Evolutionary conservation across 257 asterid genomes (phyloP).

Genomic region (Dorcoceras hygrometricum): DNA sequence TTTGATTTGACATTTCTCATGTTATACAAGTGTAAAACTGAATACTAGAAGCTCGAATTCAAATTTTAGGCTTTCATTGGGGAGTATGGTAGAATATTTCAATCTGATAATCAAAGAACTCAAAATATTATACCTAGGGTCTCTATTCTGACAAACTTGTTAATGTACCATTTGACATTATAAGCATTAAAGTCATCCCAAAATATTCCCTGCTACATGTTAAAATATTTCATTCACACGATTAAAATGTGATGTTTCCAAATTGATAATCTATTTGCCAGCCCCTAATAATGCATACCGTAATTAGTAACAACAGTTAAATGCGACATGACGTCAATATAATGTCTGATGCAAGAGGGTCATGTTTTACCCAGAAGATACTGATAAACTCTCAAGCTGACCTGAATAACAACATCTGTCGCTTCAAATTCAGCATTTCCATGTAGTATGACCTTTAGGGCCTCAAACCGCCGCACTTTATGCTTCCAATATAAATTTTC

Average conservation of each 20-base stretch:
- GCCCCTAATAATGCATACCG: slow-evolving; percentile 10
- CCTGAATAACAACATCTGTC: slow-evolving; percentile 70
- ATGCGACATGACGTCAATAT: slow-evolving; percentile 15
- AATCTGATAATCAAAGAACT: not conserved
- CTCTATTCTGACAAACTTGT: no score
- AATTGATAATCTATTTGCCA: slow-evolving; percentile 13
- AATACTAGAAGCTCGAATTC: not conserved
- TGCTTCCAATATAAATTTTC: slow-evolving; percentile 93
- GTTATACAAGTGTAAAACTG: not conserved
- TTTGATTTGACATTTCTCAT: no score
- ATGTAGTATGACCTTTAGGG: slow-evolving; percentile 68
- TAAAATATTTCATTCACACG: slow-evolving; percentile 24
- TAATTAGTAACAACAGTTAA: slow-evolving; percentile 5
- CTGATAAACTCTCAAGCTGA: slow-evolving; percentile 29
- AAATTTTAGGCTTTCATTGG: not conserved
- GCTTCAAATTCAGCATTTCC: slow-evolving; percentile 99
- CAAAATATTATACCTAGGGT: not conserved
- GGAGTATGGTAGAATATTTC: not conserved
- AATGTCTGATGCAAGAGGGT: slow-evolving; percentile 3
- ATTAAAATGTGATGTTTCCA: slow-evolving; percentile 14
- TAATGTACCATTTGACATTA: slow-evolving; percentile 11
- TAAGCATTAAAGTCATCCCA: slow-evolving; percentile 3
- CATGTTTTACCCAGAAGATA: not conserved
- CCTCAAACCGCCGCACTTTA: slow-evolving; percentile 78
- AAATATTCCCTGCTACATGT: not conserved